A percentile compares a stretch with the other conserved stretches of the same genome.
These are phyloP conservation scores for Dactylellina cionopaga DNA, from an alignment of 2,329 filamentous ascomycete species.

Conservation along the genomic window DNA sequence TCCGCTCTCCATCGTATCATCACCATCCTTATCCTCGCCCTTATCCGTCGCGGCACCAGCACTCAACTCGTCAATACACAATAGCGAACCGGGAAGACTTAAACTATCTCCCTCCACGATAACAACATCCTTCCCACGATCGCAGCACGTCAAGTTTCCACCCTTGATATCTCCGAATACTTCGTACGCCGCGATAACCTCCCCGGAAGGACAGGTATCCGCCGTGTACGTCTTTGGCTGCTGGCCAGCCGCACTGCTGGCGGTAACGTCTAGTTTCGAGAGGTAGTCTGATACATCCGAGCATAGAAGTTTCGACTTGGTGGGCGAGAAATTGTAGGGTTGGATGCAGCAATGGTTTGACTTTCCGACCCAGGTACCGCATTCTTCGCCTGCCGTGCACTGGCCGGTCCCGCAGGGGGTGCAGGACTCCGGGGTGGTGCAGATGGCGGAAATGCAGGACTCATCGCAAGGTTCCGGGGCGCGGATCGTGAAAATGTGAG, in stretches of 20 bases:
- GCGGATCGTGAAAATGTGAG: conserved; percentile 39
- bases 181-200: conserved; percentile 23
- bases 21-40: background rate
- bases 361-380: conserved; percentile 33
- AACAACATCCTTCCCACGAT: conserved; percentile 20
- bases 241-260: background rate
- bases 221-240: conserved; percentile 10
- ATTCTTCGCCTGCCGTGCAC: conserved; percentile 27
- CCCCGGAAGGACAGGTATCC: conserved; percentile 15
- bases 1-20: no score
- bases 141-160: conserved; percentile 36
- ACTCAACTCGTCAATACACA: conserved; percentile 21
- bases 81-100: conserved; percentile 4
- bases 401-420: conserved; percentile 21
- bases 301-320: conserved; percentile 1
- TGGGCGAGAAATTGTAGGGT: conserved; percentile 8
- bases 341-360: conserved; percentile 33
- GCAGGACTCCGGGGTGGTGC: conserved; percentile 8
- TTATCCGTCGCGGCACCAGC: background rate
- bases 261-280: background rate
- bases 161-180: background rate
- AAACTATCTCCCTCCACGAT: conserved; percentile 22
- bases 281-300: conserved; percentile 17
- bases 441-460: conserved; percentile 8
- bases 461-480: conserved; percentile 26